Evolutionary conservation across 148 eudicot species (phyloP).

Genomic region (Agrostemma githago): DNA sequence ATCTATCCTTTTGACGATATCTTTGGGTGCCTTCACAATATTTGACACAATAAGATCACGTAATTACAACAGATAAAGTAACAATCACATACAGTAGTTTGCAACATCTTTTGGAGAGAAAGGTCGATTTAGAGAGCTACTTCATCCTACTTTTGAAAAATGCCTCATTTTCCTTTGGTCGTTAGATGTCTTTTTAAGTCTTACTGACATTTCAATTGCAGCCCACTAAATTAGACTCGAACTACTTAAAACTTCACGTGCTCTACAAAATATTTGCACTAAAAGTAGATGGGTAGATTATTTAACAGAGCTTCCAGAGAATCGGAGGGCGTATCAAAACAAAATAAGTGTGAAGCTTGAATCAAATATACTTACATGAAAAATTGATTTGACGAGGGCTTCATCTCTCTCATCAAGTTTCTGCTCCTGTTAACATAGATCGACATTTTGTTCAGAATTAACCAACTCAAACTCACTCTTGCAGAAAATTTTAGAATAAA

Average conservation of each 20-base stretch:
- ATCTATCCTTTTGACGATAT: slow-evolving; percentile 45
- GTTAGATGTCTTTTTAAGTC: neutral
- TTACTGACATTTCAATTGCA: neutral
- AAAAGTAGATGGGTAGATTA: neutral
- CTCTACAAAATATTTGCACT: neutral
- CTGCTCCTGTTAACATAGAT: slow-evolving; percentile 40
- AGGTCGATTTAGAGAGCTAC: neutral
- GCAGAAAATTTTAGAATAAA: neutral
- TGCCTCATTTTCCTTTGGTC: neutral
- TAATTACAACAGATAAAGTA: neutral
- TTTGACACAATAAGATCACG: neutral
- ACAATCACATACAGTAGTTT: neutral
- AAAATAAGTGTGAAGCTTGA: neutral
- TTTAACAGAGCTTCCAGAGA: neutral
- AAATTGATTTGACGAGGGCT: slow-evolving; percentile 68
- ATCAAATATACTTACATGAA: slow-evolving; percentile 45
- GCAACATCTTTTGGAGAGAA: neutral
- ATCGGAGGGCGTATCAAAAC: neutral
- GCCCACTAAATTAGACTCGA: neutral
- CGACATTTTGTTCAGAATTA: slow-evolving; percentile 5
- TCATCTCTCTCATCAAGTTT: slow-evolving; percentile 86
- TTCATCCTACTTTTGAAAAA: neutral
- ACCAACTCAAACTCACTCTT: neutral
- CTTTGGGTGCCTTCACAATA: slow-evolving; percentile 47
- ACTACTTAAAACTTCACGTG: neutral